Percentiles rank a stretch among this genome's conserved stretches.
These are phyloP conservation scores for Haplosporangium sp. DNA, from an alignment of 371 early-diverging fungal species.

Conservation along the genomic window DNA sequence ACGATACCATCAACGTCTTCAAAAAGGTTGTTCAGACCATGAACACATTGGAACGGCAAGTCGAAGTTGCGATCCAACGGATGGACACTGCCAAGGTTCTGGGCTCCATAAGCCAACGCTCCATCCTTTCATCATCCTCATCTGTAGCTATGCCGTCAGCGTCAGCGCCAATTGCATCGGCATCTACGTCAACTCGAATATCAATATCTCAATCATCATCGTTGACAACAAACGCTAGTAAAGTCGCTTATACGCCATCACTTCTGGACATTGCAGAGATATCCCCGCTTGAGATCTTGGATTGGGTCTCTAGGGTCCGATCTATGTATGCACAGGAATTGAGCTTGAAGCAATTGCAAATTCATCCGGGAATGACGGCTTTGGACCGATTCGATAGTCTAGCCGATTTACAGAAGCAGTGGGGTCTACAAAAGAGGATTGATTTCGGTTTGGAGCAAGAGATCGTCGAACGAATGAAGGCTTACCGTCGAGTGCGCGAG, in stretches of 20 bases:
- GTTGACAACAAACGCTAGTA: too few relatives aligned
- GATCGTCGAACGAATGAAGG: slow-evolving; percentile 48
- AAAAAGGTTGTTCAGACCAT: slow-evolving; percentile 31
- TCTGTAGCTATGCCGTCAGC: neutral
- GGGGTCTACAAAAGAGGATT: slow-evolving; percentile 43
- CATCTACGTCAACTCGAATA: neutral
- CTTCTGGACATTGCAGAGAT: slow-evolving; percentile 43
- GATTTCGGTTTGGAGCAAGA: slow-evolving; percentile 54
- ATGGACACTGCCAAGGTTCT: slow-evolving; percentile 29
- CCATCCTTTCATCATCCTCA: neutral
- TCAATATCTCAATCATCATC: neutral
- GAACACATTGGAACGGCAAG: slow-evolving; percentile 34
- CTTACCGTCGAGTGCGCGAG: slow-evolving; percentile 50
- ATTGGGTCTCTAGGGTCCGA: slow-evolving; percentile 45
- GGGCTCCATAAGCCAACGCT: neutral
- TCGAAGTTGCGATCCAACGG: slow-evolving; percentile 30
- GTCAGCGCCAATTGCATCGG: neutral
- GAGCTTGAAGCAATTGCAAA: slow-evolving; percentile 34
- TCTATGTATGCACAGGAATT: slow-evolving; percentile 45
- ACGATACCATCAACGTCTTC: slow-evolving; percentile 32
- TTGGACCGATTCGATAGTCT: slow-evolving; percentile 38
- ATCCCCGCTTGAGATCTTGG: slow-evolving; percentile 39
- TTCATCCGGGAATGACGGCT: slow-evolving; percentile 26
- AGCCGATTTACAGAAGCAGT: slow-evolving; percentile 31
- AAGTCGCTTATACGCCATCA: neutral